Evolutionary conservation across 306 rosid species (phyloP), one percentile per base, ranked within the genome.

Genomic region (Quercus gilva): DNA sequence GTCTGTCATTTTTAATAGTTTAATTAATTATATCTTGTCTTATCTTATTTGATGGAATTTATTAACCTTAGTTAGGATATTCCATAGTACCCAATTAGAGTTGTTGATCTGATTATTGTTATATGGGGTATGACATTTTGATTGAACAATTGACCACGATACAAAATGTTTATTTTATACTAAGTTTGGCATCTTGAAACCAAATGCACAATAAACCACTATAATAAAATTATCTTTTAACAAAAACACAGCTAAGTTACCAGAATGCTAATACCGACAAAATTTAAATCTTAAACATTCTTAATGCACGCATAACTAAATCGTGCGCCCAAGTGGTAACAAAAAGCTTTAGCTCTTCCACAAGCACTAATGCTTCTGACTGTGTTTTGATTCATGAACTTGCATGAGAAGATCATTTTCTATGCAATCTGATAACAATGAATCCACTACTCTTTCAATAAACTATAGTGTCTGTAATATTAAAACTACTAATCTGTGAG

Each of bases 371-470:
- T 7, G 45, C 37, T 31, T 18, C 18, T 55, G n/a, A 14, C 2
- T 56, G n/a, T 77, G 75, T 55, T 33, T 55, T 33, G 43, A 78
- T 68, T 35, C 69, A 78, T 78, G 56, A 56, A 78, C 61, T 13
- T 77, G 18, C 51, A 28, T 45, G 20, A 64, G 15, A 25, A 65
- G 4, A 2, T 55, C 11, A 35, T 23, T 14, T 17, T 23, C 25
- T 56, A 58, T 68, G 19, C 69, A 23, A 68, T 64, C 67, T 37
- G 79, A 80, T 80, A 74, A 74, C 52, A 20, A 74, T 19, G 55
- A 67, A 65, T 17, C 75, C 84, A 80, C 76, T 43, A 58, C 15
- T 35, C 69, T 43, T n/a, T 56, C 37, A 74, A 59, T 78, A 29
- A 37, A 56, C 11, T 41, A 41, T 26, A 31, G 5, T 6, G 75